Conservation (phyloP, 176 grass and related monocot species). For the maize (Zea mays) region DNA sequence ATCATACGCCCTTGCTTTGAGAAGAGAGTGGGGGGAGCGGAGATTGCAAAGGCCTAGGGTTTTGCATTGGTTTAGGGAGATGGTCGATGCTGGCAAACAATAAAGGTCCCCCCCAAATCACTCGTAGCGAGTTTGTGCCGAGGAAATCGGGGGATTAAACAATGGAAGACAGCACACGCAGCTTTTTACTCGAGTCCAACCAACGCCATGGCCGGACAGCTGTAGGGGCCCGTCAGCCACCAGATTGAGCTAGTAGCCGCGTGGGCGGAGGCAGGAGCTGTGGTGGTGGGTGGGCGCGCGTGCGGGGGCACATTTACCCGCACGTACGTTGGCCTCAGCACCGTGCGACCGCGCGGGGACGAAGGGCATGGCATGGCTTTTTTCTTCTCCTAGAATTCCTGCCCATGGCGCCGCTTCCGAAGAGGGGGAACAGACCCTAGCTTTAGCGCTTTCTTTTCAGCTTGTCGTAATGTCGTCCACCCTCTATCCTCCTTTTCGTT, state of each 20-base stretch:
- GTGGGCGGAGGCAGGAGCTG: too few species aligned
- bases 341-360: slow-evolving; percentile 38
- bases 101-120: slow-evolving; percentile 30
- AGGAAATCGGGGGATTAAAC: slow-evolving; percentile 22
- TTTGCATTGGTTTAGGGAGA: slow-evolving; percentile 30
- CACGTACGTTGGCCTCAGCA: slow-evolving; percentile 15
- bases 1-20: too few species aligned
- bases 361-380: slow-evolving; percentile 39
- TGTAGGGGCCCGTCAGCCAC: too few species aligned
- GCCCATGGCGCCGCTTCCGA: slow-evolving; percentile 38
- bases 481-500: not conserved
- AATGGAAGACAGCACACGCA: slow-evolving; percentile 1
- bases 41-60: slow-evolving; percentile 35
- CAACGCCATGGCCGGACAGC: not conserved
- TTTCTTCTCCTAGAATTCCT: slow-evolving; percentile 38
- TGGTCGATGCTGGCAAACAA: too few species aligned
- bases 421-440: too few species aligned
- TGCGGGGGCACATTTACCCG: slow-evolving; percentile 49
- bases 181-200: too few species aligned
- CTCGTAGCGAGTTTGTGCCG: not conserved
- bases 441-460: slow-evolving; percentile 29
- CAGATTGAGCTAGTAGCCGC: too few species aligned
- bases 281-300: slow-evolving; percentile 39
- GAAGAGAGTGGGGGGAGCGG: not conserved
- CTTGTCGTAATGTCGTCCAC: too few species aligned